A percentile compares a stretch with the other conserved stretches of the same genome.
These are phyloP conservation scores for Fusarium sp. DNA, from an alignment of 2,329 filamentous ascomycete species.

Conservation along the genomic window DNA sequence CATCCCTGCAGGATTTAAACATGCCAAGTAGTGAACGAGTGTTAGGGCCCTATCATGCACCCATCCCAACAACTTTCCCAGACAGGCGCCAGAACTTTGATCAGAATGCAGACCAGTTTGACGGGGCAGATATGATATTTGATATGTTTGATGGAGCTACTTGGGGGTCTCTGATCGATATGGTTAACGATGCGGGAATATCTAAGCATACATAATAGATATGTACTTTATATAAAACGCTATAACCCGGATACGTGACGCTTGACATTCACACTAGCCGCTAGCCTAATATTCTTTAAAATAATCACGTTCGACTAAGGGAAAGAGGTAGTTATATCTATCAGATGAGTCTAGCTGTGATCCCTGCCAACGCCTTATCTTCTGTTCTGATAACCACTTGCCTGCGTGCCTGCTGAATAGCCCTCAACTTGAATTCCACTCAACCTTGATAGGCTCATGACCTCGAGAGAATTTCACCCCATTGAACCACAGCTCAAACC, in stretches of 20 bases:
- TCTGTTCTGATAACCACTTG: fast-evolving
- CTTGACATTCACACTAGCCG: not conserved
- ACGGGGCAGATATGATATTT: not conserved
- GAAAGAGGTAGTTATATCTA: not conserved
- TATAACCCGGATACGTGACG: too few relatives aligned
- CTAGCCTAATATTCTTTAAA: not conserved
- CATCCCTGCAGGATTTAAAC: not conserved
- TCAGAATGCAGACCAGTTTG: not conserved
- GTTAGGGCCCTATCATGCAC: not conserved
- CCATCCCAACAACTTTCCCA: not conserved
- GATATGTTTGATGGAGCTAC: slow-evolving; percentile 1
- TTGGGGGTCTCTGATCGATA: not conserved
- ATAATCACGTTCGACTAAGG: not conserved
- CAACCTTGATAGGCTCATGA: not conserved
- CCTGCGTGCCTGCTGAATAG: not conserved
- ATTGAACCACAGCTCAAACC: not conserved
- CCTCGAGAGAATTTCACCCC: not conserved
- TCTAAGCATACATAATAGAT: not conserved
- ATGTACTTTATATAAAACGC: not conserved
- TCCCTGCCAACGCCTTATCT: fast-evolving
- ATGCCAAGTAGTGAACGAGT: not conserved
- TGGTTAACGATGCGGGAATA: not conserved
- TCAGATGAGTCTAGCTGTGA: not conserved
- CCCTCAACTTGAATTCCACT: not conserved
- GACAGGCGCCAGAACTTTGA: not conserved